These are phyloP conservation scores for Wallacemonas collosoma DNA, from an alignment of 208 protist genomes.

Conservation along the genomic window DNA sequence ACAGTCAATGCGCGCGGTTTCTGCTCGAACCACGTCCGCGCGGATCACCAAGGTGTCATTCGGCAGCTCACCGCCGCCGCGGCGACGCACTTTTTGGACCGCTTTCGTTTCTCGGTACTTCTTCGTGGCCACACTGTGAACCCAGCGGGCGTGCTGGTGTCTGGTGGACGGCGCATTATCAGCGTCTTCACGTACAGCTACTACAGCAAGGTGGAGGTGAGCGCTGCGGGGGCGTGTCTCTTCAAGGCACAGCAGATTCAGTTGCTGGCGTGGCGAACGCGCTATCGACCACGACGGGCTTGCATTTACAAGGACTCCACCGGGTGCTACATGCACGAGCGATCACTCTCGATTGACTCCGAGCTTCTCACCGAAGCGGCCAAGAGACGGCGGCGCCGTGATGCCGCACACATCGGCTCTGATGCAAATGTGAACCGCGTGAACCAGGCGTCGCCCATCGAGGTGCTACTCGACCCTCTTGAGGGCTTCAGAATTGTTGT, in stretches of 20 bases:
- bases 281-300: neutral
- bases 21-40: slow-evolving; percentile 32
- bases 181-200: slow-evolving; percentile 50
- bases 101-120: slow-evolving; percentile 54
- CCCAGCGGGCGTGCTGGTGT: slow-evolving; percentile 29
- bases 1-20: slow-evolving; percentile 40
- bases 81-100: slow-evolving; percentile 51
- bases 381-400: neutral
- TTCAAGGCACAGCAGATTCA: slow-evolving; percentile 27
- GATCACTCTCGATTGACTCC: neutral
- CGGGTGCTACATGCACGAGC: slow-evolving; percentile 11
- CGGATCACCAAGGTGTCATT: slow-evolving; percentile 31
- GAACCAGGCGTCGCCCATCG: neutral
- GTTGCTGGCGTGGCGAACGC: slow-evolving; percentile 38
- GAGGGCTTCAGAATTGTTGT: slow-evolving; percentile 8
- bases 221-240: slow-evolving; percentile 43
- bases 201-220: slow-evolving; percentile 26
- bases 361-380: neutral
- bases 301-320: slow-evolving; percentile 12
- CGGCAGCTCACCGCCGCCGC: slow-evolving; percentile 52
- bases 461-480: neutral
- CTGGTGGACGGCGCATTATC: slow-evolving; percentile 25
- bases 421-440: neutral
- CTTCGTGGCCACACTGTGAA: slow-evolving; percentile 54
- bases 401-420: neutral